Evolutionary conservation across 2,329 filamentous ascomycete species (phyloP).

Genomic region (Bipolaris zeicola): DNA sequence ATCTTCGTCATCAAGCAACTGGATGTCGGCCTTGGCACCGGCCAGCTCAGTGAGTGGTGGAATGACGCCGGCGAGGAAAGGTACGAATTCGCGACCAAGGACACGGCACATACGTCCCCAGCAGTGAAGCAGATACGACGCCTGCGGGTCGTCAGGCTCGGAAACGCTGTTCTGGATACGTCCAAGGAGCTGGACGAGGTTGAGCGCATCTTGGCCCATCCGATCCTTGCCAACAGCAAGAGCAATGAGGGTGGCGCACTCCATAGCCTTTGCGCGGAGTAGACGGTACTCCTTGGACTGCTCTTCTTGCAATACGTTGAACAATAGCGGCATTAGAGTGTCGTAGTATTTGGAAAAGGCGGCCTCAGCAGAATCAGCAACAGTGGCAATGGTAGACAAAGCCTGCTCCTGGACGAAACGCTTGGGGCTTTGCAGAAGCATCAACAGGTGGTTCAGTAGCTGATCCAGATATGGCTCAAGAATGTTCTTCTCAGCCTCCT

Average conservation of each 20-base stretch:
- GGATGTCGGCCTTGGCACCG: slow-evolving; percentile 94
- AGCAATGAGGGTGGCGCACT: slow-evolving; percentile 95
- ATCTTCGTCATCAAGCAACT: slow-evolving; percentile 92
- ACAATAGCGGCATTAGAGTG: slow-evolving; percentile 91
- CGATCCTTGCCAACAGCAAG: slow-evolving; percentile 92
- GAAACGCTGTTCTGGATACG: slow-evolving; percentile 80
- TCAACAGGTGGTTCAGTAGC: slow-evolving; percentile 82
- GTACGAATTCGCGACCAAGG: slow-evolving; percentile 85
- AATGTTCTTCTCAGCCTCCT: slow-evolving; percentile 91
- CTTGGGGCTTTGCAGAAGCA: slow-evolving; percentile 87
- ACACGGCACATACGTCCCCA: slow-evolving; percentile 99
- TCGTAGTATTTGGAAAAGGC: slow-evolving; percentile 96
- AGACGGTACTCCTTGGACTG: slow-evolving; percentile 92
- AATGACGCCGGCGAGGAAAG: slow-evolving; percentile 92
- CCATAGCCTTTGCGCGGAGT: slow-evolving; percentile 96
- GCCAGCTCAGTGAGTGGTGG: slow-evolving; percentile 89
- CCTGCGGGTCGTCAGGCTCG: slow-evolving; percentile 92
- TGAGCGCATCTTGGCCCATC: slow-evolving; percentile 85
- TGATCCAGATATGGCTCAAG: slow-evolving; percentile 93
- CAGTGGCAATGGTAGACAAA: slow-evolving; percentile 95
- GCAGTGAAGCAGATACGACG: slow-evolving; percentile 96
- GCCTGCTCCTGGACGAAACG: slow-evolving; percentile 98
- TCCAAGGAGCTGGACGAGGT: slow-evolving; percentile 83
- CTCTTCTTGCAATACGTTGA: slow-evolving; percentile 85
- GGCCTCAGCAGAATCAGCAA: slow-evolving; percentile 96